These are phyloP conservation scores for Zoysia japonica DNA, from an alignment of 176 grass and related monocot species.

Conservation along the genomic window DNA sequence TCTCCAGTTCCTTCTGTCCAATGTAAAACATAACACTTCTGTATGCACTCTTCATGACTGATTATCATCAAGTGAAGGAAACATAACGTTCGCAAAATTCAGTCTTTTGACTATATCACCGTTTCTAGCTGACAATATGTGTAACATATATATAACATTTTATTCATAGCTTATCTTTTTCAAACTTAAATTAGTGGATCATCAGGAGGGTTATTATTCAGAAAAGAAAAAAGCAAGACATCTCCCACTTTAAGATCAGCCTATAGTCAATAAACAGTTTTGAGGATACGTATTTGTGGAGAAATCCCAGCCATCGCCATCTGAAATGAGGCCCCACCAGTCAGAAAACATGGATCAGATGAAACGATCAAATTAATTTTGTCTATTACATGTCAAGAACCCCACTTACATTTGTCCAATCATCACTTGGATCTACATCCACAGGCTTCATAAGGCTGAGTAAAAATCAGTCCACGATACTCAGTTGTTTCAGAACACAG, in stretches of 20 bases:
- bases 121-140: constrained; percentile 2
- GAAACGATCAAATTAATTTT: constrained; percentile 42
- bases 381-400: background rate
- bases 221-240: constrained; percentile 25
- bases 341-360: constrained; percentile 26
- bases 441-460: constrained; percentile 74
- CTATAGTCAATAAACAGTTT: background rate
- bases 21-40: constrained; percentile 86
- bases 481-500: constrained; percentile 5
- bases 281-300: constrained; percentile 84
- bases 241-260: background rate
- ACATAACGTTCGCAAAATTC: constrained; percentile 28
- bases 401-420: constrained; percentile 88
- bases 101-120: constrained; percentile 34
- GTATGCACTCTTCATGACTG: constrained; percentile 87
- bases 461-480: constrained; percentile 34
- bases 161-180: background rate
- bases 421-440: constrained; percentile 78
- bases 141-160: background rate
- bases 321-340: constrained; percentile 52
- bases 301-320: constrained; percentile 90
- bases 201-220: background rate
- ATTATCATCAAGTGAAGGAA: constrained; percentile 38
- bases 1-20: constrained; percentile 89
- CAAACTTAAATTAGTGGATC: background rate